A percentile compares a stretch with the other conserved stretches of the same genome.
Conservation (phyloP, 2,329 filamentous ascomycete genomes). For the Lasiodiplodia gonubiensis region DNA sequence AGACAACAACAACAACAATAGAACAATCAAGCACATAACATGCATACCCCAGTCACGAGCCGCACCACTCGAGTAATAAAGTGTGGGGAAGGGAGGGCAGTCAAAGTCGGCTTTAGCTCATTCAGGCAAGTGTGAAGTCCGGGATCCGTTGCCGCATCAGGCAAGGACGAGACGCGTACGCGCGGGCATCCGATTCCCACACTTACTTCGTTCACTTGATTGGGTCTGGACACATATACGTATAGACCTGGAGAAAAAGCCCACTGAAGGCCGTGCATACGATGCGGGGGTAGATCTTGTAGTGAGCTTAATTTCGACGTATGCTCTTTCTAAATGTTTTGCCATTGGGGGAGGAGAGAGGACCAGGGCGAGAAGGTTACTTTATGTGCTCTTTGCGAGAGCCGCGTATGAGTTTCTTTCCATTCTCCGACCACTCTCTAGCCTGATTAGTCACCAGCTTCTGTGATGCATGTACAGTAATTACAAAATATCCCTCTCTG, state of each 20-base stretch:
- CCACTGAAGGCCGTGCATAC: neutral
- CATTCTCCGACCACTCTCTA: no score
- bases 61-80: neutral
- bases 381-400: no score
- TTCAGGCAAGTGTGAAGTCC: neutral
- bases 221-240: no score
- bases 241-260: no score
- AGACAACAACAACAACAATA: no score
- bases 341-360: neutral
- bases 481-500: no score
- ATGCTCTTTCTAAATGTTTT: neutral
- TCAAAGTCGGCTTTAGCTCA: neutral
- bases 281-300: neutral
- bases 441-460: no score
- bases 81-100: neutral
- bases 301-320: neutral
- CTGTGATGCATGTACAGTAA: no score
- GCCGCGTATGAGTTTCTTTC: neutral
- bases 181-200: neutral
- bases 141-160: neutral
- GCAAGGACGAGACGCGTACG: neutral
- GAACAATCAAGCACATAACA: no score
- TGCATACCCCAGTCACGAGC: no score
- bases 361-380: no score
- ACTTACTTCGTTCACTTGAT: neutral